These are phyloP conservation scores for Cystoderma amianthinum DNA, from an alignment of 768 basidiomycete species.

Conservation along the genomic window DNA sequence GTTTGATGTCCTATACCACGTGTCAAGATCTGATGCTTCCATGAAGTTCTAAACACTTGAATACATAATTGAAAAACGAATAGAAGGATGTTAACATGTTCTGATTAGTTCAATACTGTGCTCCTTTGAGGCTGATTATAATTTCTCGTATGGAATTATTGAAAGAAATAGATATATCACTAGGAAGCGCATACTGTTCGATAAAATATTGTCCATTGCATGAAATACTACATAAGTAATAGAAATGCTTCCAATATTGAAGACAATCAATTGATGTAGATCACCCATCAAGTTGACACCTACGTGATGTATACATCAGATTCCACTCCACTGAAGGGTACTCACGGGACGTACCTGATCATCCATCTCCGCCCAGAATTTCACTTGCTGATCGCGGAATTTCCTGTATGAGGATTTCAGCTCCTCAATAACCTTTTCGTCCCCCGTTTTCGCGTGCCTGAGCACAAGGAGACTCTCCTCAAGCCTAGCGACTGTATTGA, in stretches of 20 bases:
- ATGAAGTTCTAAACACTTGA: no score
- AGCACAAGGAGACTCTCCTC: constrained; percentile 26
- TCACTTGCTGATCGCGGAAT: constrained; percentile 24
- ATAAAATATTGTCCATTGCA: no score
- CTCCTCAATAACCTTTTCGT: constrained; percentile 25
- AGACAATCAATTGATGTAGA: background rate
- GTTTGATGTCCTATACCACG: no score
- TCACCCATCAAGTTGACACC: background rate
- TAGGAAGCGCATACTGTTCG: no score
- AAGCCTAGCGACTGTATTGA: constrained; percentile 13
- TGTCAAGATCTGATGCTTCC: no score
- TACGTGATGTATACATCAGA: background rate
- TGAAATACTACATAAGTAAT: no score
- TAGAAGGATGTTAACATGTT: no score
- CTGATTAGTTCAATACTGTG: no score
- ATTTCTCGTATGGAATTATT: no score
- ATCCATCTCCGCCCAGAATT: constrained; percentile 25
- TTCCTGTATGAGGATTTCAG: constrained; percentile 22
- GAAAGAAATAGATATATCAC: no score
- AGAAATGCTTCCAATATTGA: background rate
- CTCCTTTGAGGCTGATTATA: no score
- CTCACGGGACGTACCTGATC: constrained; percentile 24
- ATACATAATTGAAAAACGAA: no score
- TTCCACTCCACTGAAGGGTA: background rate
- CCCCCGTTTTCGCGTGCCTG: constrained; percentile 20